Evolutionary conservation across 495 filamentous ascomycete species (phyloP).

Genomic region (Cercophora samala): DNA sequence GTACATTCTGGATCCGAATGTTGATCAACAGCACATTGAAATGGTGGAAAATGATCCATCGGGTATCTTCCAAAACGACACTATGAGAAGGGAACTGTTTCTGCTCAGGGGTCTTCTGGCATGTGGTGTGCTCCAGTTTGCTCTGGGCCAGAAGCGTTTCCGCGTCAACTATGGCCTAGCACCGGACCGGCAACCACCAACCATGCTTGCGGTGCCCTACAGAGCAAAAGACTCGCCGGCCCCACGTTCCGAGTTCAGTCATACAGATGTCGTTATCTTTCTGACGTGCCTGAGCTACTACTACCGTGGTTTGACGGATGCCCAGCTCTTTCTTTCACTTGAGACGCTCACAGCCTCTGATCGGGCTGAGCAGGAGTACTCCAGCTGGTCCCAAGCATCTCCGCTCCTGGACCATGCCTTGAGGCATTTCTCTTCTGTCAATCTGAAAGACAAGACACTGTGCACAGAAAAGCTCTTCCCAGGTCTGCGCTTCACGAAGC

Average conservation of each 20-base stretch:
- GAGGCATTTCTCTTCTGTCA: conserved; percentile 53
- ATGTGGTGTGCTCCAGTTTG: conserved; percentile 52
- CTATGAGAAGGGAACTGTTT: conserved; percentile 43
- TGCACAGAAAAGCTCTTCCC: conserved; percentile 50
- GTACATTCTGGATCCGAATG: conserved; percentile 43
- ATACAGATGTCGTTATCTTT: conserved; percentile 66
- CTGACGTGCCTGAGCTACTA: conserved; percentile 71
- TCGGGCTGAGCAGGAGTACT: conserved; percentile 54
- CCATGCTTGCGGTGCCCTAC: conserved; percentile 66
- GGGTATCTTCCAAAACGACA: conserved; percentile 35
- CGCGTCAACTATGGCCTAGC: conserved; percentile 64
- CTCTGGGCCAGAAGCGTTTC: conserved; percentile 59
- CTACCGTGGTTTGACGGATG: conserved; percentile 56
- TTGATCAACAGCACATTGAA: conserved; percentile 30
- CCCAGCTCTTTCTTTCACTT: conserved; percentile 52
- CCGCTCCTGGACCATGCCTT: conserved; percentile 39
- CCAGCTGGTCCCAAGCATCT: conserved; percentile 46
- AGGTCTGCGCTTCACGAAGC: conserved; percentile 49
- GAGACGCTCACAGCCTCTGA: conserved; percentile 52
- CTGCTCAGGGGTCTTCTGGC: conserved; percentile 62
- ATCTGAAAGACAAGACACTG: conserved; percentile 52
- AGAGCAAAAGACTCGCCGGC: conserved; percentile 66
- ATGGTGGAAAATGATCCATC: conserved; percentile 34
- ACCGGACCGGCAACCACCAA: conserved; percentile 36
- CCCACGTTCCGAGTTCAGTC: conserved; percentile 64